A percentile compares a stretch with the other conserved stretches of the same genome.
Conservation (phyloP, 2,329 filamentous ascomycete genomes). For the Nothophoma quercina region DNA sequence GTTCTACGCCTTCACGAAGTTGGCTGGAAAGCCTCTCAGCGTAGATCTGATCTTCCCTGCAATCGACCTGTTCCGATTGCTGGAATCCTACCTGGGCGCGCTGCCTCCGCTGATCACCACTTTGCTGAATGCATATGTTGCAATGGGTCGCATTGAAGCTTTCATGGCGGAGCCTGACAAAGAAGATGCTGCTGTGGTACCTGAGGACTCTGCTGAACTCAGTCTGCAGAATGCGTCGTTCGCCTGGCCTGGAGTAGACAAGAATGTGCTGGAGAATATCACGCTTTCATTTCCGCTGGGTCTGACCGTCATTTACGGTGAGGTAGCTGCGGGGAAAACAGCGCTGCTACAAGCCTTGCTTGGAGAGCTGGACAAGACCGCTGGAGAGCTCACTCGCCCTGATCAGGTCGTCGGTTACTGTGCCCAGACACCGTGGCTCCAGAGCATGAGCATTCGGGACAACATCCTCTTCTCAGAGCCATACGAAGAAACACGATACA, state of each 20-base stretch:
- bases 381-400: slow-evolving; percentile 61
- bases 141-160: slow-evolving; percentile 79
- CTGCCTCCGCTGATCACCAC: slow-evolving; percentile 78
- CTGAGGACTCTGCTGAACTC: slow-evolving; percentile 49
- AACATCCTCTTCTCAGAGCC: slow-evolving; percentile 71
- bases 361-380: slow-evolving; percentile 64
- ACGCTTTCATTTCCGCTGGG: slow-evolving; percentile 63
- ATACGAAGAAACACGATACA: slow-evolving; percentile 74
- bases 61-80: slow-evolving; percentile 77
- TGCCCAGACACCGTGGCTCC: slow-evolving; percentile 71
- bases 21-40: slow-evolving; percentile 71
- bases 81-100: slow-evolving; percentile 76
- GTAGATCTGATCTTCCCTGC: slow-evolving; percentile 89
- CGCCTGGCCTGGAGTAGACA: slow-evolving; percentile 75
- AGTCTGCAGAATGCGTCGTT: slow-evolving; percentile 73
- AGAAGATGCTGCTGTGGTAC: slow-evolving; percentile 56
- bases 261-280: slow-evolving; percentile 63
- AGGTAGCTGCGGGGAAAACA: slow-evolving; percentile 70
- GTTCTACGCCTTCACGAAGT: slow-evolving; percentile 80
- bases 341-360: slow-evolving; percentile 66
- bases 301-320: slow-evolving; percentile 68
- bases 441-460: slow-evolving; percentile 73
- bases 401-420: slow-evolving; percentile 69
- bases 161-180: slow-evolving; percentile 90
- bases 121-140: slow-evolving; percentile 81